A percentile compares a stretch with the other conserved stretches of the same genome.
phyloP scores from a whole-genome alignment of 2,329 filamentous ascomycete species.

The Alternaria angustiovoidea region DNA sequence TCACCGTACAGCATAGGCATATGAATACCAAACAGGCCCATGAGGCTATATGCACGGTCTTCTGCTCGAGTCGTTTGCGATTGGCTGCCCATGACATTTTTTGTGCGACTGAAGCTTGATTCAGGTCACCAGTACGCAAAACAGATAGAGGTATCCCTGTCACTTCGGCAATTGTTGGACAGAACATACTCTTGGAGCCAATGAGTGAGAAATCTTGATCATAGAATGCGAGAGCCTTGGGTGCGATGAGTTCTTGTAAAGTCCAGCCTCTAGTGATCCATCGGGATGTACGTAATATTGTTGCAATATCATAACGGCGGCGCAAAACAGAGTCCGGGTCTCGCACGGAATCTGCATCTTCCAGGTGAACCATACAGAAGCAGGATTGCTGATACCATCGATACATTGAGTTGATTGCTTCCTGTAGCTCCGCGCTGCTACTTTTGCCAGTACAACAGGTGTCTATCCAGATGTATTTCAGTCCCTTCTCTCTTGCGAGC shows the following conservation, averaged over 20 bases:
- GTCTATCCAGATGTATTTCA: constrained; percentile 1
- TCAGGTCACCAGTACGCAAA: neutral
- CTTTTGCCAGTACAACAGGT: constrained; percentile 3
- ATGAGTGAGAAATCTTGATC: neutral
- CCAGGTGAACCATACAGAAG: constrained; percentile 22
- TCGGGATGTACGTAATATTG: neutral
- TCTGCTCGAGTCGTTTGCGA: constrained; percentile 26
- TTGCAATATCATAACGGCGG: constrained; percentile 13
- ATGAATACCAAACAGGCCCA: too few relatives aligned
- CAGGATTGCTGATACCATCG: constrained; percentile 23
- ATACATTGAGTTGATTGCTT: neutral
- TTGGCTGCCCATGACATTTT: constrained; percentile 16
- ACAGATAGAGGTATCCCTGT: neutral
- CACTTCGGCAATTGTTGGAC: neutral
- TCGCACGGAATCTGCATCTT: constrained; percentile 3
- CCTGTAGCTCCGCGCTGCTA: constrained; percentile 4
- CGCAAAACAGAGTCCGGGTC: neutral
- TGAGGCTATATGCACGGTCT: constrained; percentile 7
- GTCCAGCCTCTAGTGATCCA: constrained; percentile 1
- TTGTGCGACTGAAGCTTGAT: neutral
- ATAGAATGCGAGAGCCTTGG: neutral
- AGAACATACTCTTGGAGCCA: neutral
- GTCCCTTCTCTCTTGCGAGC: neutral
- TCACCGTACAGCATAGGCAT: too few relatives aligned
- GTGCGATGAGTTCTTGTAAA: neutral